These are phyloP conservation scores for Monilinia polystroma DNA, from an alignment of 2,329 filamentous ascomycete species.

Conservation along the genomic window DNA sequence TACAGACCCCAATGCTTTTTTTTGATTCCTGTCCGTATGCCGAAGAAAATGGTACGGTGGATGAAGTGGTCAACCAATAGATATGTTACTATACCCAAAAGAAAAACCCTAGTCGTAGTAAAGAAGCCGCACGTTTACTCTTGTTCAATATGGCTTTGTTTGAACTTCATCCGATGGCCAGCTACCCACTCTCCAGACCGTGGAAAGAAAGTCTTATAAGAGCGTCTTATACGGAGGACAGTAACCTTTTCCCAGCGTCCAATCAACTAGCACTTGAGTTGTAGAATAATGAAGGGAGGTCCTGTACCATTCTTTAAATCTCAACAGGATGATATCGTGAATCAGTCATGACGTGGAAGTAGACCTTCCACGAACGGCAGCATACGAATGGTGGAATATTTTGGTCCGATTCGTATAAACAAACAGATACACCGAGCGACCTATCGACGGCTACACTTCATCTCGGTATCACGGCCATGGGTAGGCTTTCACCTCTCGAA, in stretches of 20 bases:
- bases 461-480: neutral
- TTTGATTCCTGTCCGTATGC: neutral
- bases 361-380: neutral
- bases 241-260: too few relatives aligned
- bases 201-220: neutral
- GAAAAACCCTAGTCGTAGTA: neutral
- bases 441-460: too few relatives aligned
- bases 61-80: neutral
- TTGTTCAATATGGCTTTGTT: neutral
- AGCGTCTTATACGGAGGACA: neutral
- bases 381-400: too few relatives aligned
- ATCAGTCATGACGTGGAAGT: neutral
- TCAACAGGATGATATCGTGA: neutral
- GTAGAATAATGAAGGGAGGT: too few relatives aligned
- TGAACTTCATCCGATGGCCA: neutral
- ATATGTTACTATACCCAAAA: neutral
- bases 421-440: neutral
- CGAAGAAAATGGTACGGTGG: neutral
- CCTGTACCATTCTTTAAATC: neutral
- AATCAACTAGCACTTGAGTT: too few relatives aligned
- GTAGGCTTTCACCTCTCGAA: neutral
- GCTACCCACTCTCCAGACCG: neutral
- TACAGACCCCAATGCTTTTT: neutral
- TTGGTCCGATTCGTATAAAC: neutral
- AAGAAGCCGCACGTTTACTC: neutral